Evolutionary conservation across 768 basidiomycete species (phyloP).

Genomic region (Termitomyces sp.): DNA sequence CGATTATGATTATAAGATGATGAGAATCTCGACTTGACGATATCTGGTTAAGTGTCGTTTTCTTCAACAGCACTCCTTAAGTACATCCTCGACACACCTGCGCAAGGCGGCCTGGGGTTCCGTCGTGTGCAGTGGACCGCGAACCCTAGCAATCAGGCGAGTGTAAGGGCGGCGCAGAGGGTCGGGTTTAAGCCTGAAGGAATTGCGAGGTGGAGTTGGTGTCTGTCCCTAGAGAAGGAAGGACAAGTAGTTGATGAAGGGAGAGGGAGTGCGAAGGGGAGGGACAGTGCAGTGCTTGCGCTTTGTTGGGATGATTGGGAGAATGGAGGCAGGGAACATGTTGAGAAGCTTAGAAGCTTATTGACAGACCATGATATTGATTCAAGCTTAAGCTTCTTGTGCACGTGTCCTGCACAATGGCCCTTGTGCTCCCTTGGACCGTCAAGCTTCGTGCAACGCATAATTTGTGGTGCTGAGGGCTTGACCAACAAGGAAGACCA

Average conservation of each 20-base stretch:
- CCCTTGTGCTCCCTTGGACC: too few species aligned
- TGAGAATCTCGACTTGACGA: too few species aligned
- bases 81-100: constrained; percentile 30
- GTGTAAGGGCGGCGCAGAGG: constrained; percentile 40
- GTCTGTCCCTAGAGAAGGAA: constrained; percentile 27
- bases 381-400: too few species aligned
- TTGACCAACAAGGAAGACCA: too few species aligned
- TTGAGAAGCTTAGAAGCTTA: constrained; percentile 23
- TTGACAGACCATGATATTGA: constrained; percentile 18
- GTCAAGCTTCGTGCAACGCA: too few species aligned
- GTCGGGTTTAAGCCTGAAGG: constrained; percentile 51
- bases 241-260: constrained; percentile 17
- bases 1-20: too few species aligned
- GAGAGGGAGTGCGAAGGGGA: constrained; percentile 28
- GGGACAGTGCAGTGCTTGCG: constrained; percentile 31
- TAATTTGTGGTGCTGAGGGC: too few species aligned
- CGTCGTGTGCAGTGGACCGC: constrained; percentile 53
- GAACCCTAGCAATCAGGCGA: constrained; percentile 36
- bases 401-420: too few species aligned
- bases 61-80: too few species aligned
- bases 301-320: constrained; percentile 55
- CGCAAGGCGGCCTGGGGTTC: constrained; percentile 40
- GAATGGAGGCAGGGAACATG: constrained; percentile 27
- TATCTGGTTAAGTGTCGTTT: too few species aligned
- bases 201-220: constrained; percentile 40